phyloP scores from a whole-genome alignment of 139 green algal genomes.

The Picochlorum costavermella region DNA sequence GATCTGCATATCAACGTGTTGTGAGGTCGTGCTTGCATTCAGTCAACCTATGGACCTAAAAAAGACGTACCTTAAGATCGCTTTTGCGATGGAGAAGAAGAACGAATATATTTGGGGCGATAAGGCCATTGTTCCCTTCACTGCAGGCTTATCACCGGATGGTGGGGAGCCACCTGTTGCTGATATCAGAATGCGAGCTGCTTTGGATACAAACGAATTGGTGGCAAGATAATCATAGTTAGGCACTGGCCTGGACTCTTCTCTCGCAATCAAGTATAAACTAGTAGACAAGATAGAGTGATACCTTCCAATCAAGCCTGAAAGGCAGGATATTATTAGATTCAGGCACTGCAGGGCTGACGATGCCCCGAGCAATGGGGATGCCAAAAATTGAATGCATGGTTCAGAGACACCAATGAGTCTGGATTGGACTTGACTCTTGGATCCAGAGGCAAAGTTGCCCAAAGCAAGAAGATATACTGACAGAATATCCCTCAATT shows the following conservation, averaged over 20 bases:
- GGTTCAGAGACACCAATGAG: conserved; percentile 47
- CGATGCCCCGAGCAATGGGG: conserved; percentile 49
- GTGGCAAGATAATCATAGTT: conserved; percentile 32
- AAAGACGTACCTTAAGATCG: conserved; percentile 8
- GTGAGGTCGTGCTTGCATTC: not conserved
- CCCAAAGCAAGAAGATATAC: conserved; percentile 45
- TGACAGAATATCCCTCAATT: conserved; percentile 45
- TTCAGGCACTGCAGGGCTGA: conserved; percentile 49
- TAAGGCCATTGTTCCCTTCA: conserved; percentile 26
- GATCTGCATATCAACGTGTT: conserved; percentile 35
- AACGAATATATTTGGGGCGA: conserved; percentile 55
- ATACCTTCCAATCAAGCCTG: conserved; percentile 31
- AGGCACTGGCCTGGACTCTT: conserved; percentile 2
- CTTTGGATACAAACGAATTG: conserved; percentile 21
- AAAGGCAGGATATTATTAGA: conserved; percentile 53
- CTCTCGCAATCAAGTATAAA: conserved; percentile 50
- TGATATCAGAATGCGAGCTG: conserved; percentile 36
- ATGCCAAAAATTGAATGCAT: conserved; percentile 59
- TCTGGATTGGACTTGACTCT: conserved; percentile 28
- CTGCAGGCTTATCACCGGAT: not conserved
- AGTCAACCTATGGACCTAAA: not conserved
- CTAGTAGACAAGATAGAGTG: conserved; percentile 39
- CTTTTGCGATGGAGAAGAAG: conserved; percentile 63
- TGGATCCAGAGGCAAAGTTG: conserved; percentile 32
- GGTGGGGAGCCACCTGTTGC: conserved; percentile 12